Conservation (phyloP, 2,329 filamentous ascomycete genomes). For the Alternaria tenuissima region DNA sequence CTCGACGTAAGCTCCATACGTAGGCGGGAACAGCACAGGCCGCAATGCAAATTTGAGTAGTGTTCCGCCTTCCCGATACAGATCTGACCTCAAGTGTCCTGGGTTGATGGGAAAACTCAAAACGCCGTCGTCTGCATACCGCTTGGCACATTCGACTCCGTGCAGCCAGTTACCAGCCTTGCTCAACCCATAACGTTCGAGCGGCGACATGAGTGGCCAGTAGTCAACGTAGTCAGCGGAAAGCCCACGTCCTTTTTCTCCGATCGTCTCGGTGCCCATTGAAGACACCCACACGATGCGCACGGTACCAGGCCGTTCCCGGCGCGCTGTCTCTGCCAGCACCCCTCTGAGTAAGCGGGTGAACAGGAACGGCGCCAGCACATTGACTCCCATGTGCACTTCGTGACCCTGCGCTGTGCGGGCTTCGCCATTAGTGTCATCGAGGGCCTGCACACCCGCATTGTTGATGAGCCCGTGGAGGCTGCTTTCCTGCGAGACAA, state of each 20-base stretch:
- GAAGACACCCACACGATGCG: conserved; percentile 46
- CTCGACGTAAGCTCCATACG: neutral
- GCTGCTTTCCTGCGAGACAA: conserved; percentile 46
- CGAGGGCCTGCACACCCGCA: conserved; percentile 34
- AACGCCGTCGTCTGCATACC: neutral
- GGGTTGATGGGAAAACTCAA: neutral
- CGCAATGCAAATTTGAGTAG: neutral
- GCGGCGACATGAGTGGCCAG: neutral
- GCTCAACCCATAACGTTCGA: neutral
- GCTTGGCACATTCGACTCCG: neutral
- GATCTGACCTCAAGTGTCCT: neutral
- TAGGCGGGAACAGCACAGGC: neutral
- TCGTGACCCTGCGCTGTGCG: conserved; percentile 27
- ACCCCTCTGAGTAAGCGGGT: conserved; percentile 47
- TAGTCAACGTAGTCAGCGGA: neutral
- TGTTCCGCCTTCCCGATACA: neutral
- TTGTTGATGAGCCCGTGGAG: conserved; percentile 53
- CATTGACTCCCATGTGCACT: conserved; percentile 50
- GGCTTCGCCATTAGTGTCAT: conserved; percentile 23
- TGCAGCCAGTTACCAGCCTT: neutral
- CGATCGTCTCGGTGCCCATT: neutral
- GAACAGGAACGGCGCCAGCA: conserved; percentile 50
- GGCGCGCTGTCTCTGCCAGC: neutral
- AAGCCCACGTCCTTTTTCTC: neutral
- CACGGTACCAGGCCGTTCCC: conserved; percentile 30